Evolutionary conservation across 352 stramenopile genomes (phyloP).

Genomic region (Pythium vanterpoolii): DNA sequence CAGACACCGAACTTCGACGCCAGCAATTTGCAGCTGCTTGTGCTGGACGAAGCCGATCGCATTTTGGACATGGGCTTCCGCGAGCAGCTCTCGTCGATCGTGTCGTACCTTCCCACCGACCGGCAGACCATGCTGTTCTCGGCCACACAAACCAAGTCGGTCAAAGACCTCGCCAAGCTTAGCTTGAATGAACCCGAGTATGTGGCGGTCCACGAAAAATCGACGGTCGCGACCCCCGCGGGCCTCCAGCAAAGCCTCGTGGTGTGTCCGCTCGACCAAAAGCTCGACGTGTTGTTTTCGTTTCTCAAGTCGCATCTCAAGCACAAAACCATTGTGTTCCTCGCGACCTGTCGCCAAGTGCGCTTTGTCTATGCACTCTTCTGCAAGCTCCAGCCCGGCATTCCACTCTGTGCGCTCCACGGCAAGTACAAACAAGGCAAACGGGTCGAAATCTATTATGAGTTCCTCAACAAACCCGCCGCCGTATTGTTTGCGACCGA

Average conservation of each 20-base stretch:
- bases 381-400: conserved; percentile 95
- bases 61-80: conserved; percentile 99
- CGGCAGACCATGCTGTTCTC: conserved; percentile 98
- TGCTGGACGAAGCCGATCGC: conserved; percentile 99
- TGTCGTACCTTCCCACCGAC: conserved; percentile 92
- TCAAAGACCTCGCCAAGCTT: conserved; percentile 96
- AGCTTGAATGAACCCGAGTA: conserved; percentile 96
- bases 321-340: conserved; percentile 98
- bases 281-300: conserved; percentile 97
- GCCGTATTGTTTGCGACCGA: conserved; percentile 98
- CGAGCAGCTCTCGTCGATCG: conserved; percentile 96
- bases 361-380: conserved; percentile 95
- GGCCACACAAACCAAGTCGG: conserved; percentile 96
- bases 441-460: conserved; percentile 98
- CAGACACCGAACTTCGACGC: conserved; percentile 97
- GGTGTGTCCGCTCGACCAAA: conserved; percentile 93
- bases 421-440: conserved; percentile 99
- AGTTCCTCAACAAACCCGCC: conserved; percentile 94
- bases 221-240: conserved; percentile 88
- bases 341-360: conserved; percentile 96
- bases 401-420: conserved; percentile 96
- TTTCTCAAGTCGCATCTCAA: conserved; percentile 99
- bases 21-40: conserved; percentile 92
- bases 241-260: conserved; percentile 95
- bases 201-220: conserved; percentile 94